A percentile compares a stretch with the other conserved stretches of the same genome.
Evolutionary conservation across 768 basidiomycete species (phyloP).

Genomic region (Mrakia blollopis): DNA sequence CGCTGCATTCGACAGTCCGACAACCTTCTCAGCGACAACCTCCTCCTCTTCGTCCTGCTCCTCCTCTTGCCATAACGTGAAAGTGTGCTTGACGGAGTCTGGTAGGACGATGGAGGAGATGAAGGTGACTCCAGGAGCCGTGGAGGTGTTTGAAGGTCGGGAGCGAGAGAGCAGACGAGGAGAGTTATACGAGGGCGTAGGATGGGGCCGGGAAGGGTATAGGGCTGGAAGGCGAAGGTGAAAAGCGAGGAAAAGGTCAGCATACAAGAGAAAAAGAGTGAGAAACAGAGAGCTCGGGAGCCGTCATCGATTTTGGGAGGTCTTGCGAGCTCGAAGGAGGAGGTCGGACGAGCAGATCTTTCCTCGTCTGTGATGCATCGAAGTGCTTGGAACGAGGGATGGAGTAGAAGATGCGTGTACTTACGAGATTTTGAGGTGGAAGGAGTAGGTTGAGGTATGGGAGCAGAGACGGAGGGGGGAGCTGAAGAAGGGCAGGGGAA

Average conservation of each 20-base stretch:
- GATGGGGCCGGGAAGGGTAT: slow-evolving; percentile 14
- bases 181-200: slow-evolving; percentile 3
- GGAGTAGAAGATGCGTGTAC: not conserved
- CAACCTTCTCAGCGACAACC: too few species aligned
- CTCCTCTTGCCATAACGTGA: slow-evolving; percentile 2
- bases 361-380: not conserved
- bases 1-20: not conserved
- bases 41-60: not conserved
- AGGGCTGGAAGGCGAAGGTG: not conserved
- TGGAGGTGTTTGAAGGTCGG: slow-evolving; percentile 9
- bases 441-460: not conserved
- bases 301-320: not conserved
- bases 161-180: not conserved
- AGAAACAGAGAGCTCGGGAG: not conserved
- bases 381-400: too few species aligned
- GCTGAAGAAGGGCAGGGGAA: not conserved
- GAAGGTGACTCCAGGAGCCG: slow-evolving; percentile 13
- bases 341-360: not conserved
- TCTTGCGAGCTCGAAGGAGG: slow-evolving; percentile 1
- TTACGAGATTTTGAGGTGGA: slow-evolving; percentile 3
- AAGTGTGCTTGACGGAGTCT: not conserved
- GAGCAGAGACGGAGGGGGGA: not conserved
- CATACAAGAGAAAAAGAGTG: not conserved
- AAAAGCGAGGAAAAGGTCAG: too few species aligned
- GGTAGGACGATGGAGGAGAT: slow-evolving; percentile 4